phyloP scores from a whole-genome alignment of 345 rosid genomes.

The Linum tenue region DNA sequence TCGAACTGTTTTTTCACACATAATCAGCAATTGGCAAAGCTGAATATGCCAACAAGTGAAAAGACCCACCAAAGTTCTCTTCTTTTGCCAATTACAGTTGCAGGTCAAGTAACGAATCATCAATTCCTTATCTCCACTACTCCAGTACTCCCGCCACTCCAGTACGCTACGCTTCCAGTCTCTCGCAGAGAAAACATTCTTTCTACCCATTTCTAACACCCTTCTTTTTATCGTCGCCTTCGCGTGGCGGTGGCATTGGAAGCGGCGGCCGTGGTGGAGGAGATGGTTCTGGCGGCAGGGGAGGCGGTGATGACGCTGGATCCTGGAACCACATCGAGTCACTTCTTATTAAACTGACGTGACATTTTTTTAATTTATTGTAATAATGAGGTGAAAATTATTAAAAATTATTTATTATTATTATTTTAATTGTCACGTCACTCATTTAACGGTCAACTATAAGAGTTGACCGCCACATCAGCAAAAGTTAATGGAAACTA shows the following conservation, averaged over 20 bases:
- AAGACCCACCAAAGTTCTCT: no score
- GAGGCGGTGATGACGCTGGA: slow-evolving; percentile 22
- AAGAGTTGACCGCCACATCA: no score
- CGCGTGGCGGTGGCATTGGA: slow-evolving; percentile 20
- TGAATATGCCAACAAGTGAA: neutral
- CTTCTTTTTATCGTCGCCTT: slow-evolving; percentile 22
- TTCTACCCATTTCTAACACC: slow-evolving; percentile 2
- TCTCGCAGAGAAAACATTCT: neutral
- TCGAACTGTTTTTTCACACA: neutral
- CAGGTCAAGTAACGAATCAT: no score
- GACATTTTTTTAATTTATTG: no score
- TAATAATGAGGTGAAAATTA: no score
- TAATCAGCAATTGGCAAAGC: neutral
- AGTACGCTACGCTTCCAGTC: slow-evolving; percentile 13
- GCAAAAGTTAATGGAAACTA: no score
- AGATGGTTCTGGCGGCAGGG: slow-evolving; percentile 15
- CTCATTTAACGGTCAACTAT: no score
- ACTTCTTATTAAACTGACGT: no score
- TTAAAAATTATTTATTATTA: no score
- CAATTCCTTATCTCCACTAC: no score
- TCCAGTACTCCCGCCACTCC: slow-evolving; percentile 2
- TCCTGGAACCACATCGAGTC: slow-evolving; percentile 38
- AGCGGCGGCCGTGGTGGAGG: slow-evolving; percentile 17
- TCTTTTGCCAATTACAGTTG: no score
- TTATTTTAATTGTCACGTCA: no score